Base-by-base conservation (phyloP, 2,329 filamentous ascomycete genomes). In the Colletotrichum sp. region DNA sequence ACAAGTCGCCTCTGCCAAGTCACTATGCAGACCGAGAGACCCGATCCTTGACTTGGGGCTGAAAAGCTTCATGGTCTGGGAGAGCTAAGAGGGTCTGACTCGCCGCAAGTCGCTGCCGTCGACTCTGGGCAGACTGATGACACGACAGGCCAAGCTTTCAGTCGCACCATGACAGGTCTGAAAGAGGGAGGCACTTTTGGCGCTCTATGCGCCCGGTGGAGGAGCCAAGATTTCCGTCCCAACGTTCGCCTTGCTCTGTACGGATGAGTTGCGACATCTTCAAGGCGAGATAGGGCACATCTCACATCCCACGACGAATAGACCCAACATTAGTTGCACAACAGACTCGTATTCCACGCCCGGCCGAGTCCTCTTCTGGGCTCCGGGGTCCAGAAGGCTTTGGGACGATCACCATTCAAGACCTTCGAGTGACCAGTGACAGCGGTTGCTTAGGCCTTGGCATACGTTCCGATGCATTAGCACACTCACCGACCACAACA, bases 331-430 rank as follows among this genome's bases (percentile, higher is more conserved):
- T 34, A 64, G 73, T 76, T 73, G 57, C 73, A 69, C 64, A 59
- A 65, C 73, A 62, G 15, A 32, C 59, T 76, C 73, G 73, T 76
- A 76, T 76, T 73, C 24, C 73, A 59, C 18, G 49, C 59, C 73
- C 59, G 34, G 70, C 24, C 70, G 64, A 68, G 63, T 67, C 52
- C n/a, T 34, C 34, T 18, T 34, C 21, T 44, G 16, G 62, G 34
- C 59, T 49, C 30, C n/a, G 44, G 52, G 36, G n/a, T 34, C 68
- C 16, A 39, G 34, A n/a, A 30, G 64, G 18, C 64, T 69, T 52
- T 65, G 44, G 44, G 73, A 65, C 44, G 70, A 76, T 76, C 73
- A 64, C 34, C 70, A 65, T 59, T 39, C 21, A 28, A 52, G 32
- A n/a, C 39, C 57, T 44, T 39, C 30, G 9, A 60, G n/a, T 26